Conservation (phyloP, 306 rosid species). For the peach (Prunus persica) region DNA sequence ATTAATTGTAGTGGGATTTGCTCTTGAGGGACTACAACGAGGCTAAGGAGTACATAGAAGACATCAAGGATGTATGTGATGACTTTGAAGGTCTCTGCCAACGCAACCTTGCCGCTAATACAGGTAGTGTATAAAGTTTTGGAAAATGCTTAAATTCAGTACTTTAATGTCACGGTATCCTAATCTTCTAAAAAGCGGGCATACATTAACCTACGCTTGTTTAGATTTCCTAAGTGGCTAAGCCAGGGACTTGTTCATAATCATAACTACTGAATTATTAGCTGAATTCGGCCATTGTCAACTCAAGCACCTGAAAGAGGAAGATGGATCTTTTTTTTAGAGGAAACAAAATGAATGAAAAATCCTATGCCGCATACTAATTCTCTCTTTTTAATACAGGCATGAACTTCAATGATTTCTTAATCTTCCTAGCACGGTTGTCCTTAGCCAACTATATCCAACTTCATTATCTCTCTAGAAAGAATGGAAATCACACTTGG, state of each 20-base stretch:
- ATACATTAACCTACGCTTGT: neutral
- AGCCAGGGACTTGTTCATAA: neutral
- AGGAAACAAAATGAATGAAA: neutral
- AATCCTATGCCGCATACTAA: neutral
- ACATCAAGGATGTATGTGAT: constrained; percentile 82
- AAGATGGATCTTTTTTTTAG: neutral
- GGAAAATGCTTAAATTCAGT: neutral
- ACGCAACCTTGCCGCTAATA: constrained; percentile 88
- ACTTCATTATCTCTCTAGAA: constrained; percentile 39
- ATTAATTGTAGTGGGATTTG: constrained; percentile 66
- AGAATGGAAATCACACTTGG: constrained; percentile 13
- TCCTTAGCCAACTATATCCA: constrained; percentile 55
- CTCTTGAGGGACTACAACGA: constrained; percentile 77
- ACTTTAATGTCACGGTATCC: neutral
- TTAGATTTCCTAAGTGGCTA: neutral
- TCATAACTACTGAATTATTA: neutral
- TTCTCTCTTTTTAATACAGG: constrained; percentile 49
- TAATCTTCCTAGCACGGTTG: constrained; percentile 51
- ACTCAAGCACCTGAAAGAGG: neutral
- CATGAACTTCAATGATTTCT: constrained; percentile 83
- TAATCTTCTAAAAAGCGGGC: neutral
- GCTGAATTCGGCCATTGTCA: neutral
- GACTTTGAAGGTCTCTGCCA: constrained; percentile 95
- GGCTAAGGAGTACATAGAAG: constrained; percentile 92
- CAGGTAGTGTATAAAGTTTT: constrained; percentile 38